A percentile compares a stretch with the other conserved stretches of the same genome.
These are phyloP conservation scores for Aspergillus sp. DNA, from an alignment of 2,329 filamentous ascomycete genomes.

Conservation along the genomic window DNA sequence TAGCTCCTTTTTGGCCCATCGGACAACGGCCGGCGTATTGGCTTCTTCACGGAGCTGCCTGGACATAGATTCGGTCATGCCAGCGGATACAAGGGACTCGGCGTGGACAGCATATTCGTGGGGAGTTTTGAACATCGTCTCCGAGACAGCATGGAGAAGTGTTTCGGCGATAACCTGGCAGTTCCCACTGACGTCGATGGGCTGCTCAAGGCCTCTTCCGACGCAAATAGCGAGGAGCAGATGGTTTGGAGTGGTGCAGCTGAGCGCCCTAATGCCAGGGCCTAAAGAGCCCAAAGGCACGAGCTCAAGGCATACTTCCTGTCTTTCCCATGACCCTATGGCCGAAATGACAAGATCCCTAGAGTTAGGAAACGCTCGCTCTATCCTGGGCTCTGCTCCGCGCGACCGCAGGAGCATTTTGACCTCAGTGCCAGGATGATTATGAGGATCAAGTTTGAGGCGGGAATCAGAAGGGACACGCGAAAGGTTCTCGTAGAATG, in stretches of 20 bases:
- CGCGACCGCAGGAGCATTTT: conserved; percentile 34
- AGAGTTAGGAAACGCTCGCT: conserved; percentile 39
- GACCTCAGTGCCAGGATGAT: conserved; percentile 37
- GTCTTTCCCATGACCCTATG: conserved; percentile 24
- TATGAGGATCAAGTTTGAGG: conserved; percentile 31
- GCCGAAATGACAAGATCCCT: conserved; percentile 25
- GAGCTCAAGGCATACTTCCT: conserved; percentile 24
- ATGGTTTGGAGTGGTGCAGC: conserved; percentile 18
- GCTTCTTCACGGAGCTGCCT: conserved; percentile 25
- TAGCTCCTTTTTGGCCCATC: conserved; percentile 37
- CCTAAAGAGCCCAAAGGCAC: conserved; percentile 24
- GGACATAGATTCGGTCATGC: conserved; percentile 25
- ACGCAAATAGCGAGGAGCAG: conserved; percentile 25
- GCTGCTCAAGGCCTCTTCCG: conserved; percentile 19
- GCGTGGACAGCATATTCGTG: conserved; percentile 29
- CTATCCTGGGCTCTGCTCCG: conserved; percentile 22
- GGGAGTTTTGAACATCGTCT: conserved; percentile 25
- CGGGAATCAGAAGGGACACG: conserved; percentile 35
- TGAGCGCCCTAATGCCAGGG: conserved; percentile 27
- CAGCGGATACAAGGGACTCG: conserved; percentile 24
- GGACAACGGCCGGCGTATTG: conserved; percentile 30
- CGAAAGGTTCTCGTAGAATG: conserved; percentile 35
- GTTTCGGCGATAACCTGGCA: conserved; percentile 32
- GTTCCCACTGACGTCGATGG: conserved; percentile 25
- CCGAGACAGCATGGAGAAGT: conserved; percentile 28